Evolutionary conservation across 2,329 filamentous ascomycete genomes (phyloP).

Genomic region (Grosmannia clavigera): DNA sequence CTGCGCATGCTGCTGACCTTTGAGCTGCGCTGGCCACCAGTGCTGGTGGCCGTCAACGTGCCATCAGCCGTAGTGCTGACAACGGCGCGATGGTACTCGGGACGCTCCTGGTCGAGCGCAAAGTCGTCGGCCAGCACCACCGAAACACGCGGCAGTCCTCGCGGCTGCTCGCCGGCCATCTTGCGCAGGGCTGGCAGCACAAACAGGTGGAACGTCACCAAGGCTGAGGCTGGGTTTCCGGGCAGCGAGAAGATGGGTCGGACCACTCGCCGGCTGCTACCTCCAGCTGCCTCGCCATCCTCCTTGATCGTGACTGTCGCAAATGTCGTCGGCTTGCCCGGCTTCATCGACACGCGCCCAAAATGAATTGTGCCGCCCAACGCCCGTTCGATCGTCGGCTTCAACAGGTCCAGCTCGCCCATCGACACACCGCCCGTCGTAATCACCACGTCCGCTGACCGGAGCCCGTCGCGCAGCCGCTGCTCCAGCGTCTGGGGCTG

Average conservation of each 20-base stretch:
- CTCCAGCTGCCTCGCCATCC: slow-evolving; percentile 17
- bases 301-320: slow-evolving; percentile 67
- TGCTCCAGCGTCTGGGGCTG: slow-evolving; percentile 62
- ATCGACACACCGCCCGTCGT: slow-evolving; percentile 94
- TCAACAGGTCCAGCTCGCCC: slow-evolving; percentile 93
- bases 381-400: slow-evolving; percentile 84
- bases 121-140: slow-evolving; percentile 65
- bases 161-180: slow-evolving; percentile 53
- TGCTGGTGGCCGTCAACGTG: slow-evolving; percentile 60
- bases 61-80: slow-evolving; percentile 57
- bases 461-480: slow-evolving; percentile 61
- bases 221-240: slow-evolving; percentile 83
- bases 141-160: slow-evolving; percentile 59
- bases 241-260: slow-evolving; percentile 82
- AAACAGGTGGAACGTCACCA: slow-evolving; percentile 91
- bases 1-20: slow-evolving; percentile 77
- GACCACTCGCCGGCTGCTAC: slow-evolving; percentile 27
- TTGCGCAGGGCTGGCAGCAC: slow-evolving; percentile 78
- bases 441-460: slow-evolving; percentile 67
- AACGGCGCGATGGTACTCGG: slow-evolving; percentile 83
- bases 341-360: slow-evolving; percentile 93
- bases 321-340: slow-evolving; percentile 94
- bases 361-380: slow-evolving; percentile 93
- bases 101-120: slow-evolving; percentile 57
- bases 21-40: slow-evolving; percentile 81